Percentiles rank a stretch among this genome's conserved stretches.
phyloP scores from a whole-genome alignment of 257 asterid genomes.

The Petrea volubilis region DNA sequence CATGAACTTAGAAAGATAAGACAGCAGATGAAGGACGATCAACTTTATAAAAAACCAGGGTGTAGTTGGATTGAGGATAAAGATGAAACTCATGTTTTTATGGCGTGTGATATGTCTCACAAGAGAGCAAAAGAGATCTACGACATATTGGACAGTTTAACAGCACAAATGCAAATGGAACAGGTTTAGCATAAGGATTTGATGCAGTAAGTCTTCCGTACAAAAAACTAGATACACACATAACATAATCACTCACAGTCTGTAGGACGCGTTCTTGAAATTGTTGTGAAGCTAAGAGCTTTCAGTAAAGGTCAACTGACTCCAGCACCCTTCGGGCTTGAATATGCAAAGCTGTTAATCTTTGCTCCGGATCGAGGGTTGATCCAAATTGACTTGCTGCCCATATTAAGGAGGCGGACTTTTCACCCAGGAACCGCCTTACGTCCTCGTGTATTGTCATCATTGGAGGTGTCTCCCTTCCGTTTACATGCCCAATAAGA shows the following conservation, averaged over 20 bases:
- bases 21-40: constrained; percentile 41
- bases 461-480: constrained; percentile 85
- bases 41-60: constrained; percentile 69
- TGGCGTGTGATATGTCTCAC: constrained; percentile 73
- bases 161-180: constrained; percentile 52
- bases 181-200: constrained; percentile 17
- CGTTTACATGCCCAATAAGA: constrained; percentile 84
- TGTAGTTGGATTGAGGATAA: constrained; percentile 90
- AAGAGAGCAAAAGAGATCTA: constrained; percentile 57
- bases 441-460: constrained; percentile 78
- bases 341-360: constrained; percentile 78
- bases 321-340: constrained; percentile 90
- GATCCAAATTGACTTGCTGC: constrained; percentile 92
- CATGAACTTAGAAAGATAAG: constrained; percentile 55
- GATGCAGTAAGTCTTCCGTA: constrained; percentile 17
- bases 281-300: not conserved
- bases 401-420: constrained; percentile 94
- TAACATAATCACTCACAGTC: constrained; percentile 8
- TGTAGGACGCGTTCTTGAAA: constrained; percentile 2
- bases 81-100: constrained; percentile 60
- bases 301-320: constrained; percentile 77
- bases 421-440: constrained; percentile 78
- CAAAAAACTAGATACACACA: constrained; percentile 13
- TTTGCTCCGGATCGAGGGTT: constrained; percentile 77
- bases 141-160: constrained; percentile 55